These are phyloP conservation scores for Nelumbo lutea DNA, from an alignment of 164 flowering plant species.

Conservation along the genomic window DNA sequence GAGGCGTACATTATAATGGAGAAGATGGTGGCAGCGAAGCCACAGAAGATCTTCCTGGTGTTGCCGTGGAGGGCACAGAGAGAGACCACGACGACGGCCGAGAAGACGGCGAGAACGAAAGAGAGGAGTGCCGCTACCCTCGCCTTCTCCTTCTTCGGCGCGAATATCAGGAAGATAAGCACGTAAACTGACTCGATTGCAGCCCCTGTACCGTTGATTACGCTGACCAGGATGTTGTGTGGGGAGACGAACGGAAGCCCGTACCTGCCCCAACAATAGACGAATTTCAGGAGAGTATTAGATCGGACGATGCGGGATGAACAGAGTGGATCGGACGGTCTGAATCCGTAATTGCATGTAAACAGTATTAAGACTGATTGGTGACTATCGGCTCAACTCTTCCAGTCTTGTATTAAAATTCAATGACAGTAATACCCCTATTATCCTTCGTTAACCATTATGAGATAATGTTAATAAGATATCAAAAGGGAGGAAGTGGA, in stretches of 20 bases:
- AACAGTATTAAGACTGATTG: too few relatives aligned
- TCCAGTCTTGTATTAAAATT: too few relatives aligned
- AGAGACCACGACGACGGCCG: constrained; percentile 43
- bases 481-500: not conserved
- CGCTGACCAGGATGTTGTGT: constrained; percentile 63
- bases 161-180: constrained; percentile 40
- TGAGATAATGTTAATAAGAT: not conserved
- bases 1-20: constrained; percentile 72
- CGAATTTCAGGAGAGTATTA: too few relatives aligned
- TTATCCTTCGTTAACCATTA: too few relatives aligned
- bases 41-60: constrained; percentile 53
- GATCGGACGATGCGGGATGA: too few relatives aligned
- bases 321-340: too few relatives aligned
- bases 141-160: constrained; percentile 47
- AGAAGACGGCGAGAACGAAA: constrained; percentile 35
- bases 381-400: too few relatives aligned
- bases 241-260: constrained; percentile 88
- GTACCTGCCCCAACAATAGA: too few relatives aligned
- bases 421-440: too few relatives aligned
- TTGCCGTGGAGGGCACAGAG: constrained; percentile 49
- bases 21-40: constrained; percentile 53
- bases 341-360: too few relatives aligned
- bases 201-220: constrained; percentile 78
- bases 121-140: constrained; percentile 38
- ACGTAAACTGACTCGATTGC: constrained; percentile 51